These are phyloP conservation scores for Claviceps pazoutovae DNA, from an alignment of 2,329 filamentous ascomycete genomes.

Conservation along the genomic window DNA sequence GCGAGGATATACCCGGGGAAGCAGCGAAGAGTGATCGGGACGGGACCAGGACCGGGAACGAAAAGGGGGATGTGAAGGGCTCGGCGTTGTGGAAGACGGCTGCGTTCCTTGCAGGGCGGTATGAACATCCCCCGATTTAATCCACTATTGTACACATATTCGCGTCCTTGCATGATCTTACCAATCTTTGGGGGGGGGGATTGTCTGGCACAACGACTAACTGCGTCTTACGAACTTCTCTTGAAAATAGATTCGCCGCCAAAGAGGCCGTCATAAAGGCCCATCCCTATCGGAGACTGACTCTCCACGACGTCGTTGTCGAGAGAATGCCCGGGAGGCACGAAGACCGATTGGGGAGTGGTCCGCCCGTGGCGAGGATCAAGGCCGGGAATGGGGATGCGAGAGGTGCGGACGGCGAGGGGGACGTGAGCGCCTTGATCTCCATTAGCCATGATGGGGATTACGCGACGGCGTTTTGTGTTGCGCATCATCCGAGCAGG, in stretches of 20 bases:
- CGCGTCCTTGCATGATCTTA: no score
- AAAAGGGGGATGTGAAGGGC: not conserved
- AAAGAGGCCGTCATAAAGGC: conserved; percentile 68
- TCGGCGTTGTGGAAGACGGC: conserved; percentile 20
- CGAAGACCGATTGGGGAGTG: conserved; percentile 22
- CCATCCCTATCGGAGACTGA: conserved; percentile 42
- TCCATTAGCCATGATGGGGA: conserved; percentile 82
- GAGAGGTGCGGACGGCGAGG: conserved; percentile 8
- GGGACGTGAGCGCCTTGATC: conserved; percentile 45
- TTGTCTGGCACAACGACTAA: no score
- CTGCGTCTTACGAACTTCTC: no score
- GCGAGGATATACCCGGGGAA: not conserved
- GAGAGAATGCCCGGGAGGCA: conserved; percentile 14
- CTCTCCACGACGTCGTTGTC: conserved; percentile 47
- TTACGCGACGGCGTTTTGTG: conserved; percentile 59
- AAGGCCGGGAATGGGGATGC: conserved; percentile 8
- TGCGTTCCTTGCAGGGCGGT: conserved; percentile 24
- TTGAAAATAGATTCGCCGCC: conserved; percentile 44
- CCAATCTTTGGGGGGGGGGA: no score
- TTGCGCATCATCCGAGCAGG: conserved; percentile 26
- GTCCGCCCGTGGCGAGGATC: conserved; percentile 32
- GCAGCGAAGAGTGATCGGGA: not conserved
- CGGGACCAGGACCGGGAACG: not conserved
- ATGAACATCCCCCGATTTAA: not conserved
- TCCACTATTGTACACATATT: no score